Percentiles rank a stretch among this genome's conserved stretches.
These are phyloP conservation scores for Strigomonas culicis DNA, from an alignment of 208 protist species.

Conservation along the genomic window DNA sequence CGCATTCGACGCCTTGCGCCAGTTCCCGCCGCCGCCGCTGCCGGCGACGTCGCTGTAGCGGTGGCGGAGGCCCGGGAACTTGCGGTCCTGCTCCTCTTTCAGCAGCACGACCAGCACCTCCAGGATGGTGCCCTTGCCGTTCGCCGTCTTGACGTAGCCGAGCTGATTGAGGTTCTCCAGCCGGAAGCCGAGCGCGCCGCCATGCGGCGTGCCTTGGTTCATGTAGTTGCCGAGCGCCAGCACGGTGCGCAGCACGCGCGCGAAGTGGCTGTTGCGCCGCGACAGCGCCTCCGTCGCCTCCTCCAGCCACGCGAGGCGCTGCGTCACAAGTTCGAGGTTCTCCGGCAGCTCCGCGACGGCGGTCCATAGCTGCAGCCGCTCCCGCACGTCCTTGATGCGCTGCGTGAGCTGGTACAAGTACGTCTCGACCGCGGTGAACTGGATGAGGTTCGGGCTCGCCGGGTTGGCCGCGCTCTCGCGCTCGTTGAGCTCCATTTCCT, in stretches of 20 bases:
- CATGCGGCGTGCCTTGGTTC: constrained; percentile 63
- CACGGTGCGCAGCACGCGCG: constrained; percentile 42
- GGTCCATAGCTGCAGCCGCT: constrained; percentile 69
- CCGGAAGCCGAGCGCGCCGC: constrained; percentile 57
- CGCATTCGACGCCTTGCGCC: too few species aligned
- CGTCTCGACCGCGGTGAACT: constrained; percentile 61
- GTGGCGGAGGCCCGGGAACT: neutral
- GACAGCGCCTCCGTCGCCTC: constrained; percentile 39
- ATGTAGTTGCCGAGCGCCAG: constrained; percentile 70
- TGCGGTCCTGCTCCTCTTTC: constrained; percentile 13
- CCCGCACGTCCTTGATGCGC: constrained; percentile 50
- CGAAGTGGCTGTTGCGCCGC: constrained; percentile 45
- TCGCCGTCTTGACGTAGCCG: constrained; percentile 60
- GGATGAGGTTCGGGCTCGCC: constrained; percentile 5
- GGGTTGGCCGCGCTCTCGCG: neutral
- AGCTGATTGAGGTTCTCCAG: constrained; percentile 70
- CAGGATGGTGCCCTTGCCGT: constrained; percentile 73
- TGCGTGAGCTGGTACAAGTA: constrained; percentile 53
- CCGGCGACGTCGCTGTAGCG: neutral
- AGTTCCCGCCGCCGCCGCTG: neutral
- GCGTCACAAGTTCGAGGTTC: constrained; percentile 26
- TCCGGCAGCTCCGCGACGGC: constrained; percentile 49
- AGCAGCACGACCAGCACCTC: constrained; percentile 60
- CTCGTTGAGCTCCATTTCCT: constrained; percentile 29
- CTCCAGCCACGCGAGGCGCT: constrained; percentile 45